Percentiles rank a stretch among this genome's conserved stretches.
Evolutionary conservation across 352 stramenopile genomes (phyloP).

Genomic region (Phytophthora macrochlamydospora): DNA sequence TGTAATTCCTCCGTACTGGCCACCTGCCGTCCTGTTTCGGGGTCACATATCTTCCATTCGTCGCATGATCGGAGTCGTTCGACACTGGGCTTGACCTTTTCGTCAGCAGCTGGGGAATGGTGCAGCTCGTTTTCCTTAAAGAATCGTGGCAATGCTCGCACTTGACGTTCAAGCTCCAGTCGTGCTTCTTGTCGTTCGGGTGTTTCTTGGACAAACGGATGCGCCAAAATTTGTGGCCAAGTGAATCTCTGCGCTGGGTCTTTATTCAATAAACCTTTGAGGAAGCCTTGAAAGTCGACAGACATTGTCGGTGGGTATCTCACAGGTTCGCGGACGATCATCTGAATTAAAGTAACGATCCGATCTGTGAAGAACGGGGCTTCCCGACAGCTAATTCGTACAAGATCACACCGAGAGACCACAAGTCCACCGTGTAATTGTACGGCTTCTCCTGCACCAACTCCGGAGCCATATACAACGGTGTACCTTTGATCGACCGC

Average conservation of each 20-base stretch:
- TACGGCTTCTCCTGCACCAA: conserved; percentile 94
- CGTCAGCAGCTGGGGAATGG: conserved; percentile 22
- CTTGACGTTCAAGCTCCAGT: conserved; percentile 59
- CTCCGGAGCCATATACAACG: conserved; percentile 95
- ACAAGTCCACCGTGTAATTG: conserved; percentile 95
- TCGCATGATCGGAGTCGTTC: conserved; percentile 75
- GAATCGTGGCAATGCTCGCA: conserved; percentile 67
- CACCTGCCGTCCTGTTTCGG: conserved; percentile 62
- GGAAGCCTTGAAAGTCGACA: conserved; percentile 82
- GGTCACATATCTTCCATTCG: conserved; percentile 89
- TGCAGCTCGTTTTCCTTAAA: conserved; percentile 60
- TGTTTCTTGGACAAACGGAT: conserved; percentile 91
- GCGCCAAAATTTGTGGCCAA: conserved; percentile 90
- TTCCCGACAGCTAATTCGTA: conserved; percentile 93
- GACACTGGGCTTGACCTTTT: conserved; percentile 63
- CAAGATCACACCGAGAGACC: conserved; percentile 94
- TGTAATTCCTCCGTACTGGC: conserved; percentile 9
- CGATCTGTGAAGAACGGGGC: conserved; percentile 95
- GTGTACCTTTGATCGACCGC: conserved; percentile 95
- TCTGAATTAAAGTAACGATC: conserved; percentile 95
- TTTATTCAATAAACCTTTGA: conserved; percentile 91
- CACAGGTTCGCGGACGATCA: conserved; percentile 94
- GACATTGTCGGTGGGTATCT: conserved; percentile 89
- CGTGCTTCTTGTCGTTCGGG: conserved; percentile 58
- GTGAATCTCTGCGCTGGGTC: conserved; percentile 81